These are phyloP conservation scores for Debaryomyces prosopidis DNA, from an alignment of 805 yeast genomes.

Conservation along the genomic window DNA sequence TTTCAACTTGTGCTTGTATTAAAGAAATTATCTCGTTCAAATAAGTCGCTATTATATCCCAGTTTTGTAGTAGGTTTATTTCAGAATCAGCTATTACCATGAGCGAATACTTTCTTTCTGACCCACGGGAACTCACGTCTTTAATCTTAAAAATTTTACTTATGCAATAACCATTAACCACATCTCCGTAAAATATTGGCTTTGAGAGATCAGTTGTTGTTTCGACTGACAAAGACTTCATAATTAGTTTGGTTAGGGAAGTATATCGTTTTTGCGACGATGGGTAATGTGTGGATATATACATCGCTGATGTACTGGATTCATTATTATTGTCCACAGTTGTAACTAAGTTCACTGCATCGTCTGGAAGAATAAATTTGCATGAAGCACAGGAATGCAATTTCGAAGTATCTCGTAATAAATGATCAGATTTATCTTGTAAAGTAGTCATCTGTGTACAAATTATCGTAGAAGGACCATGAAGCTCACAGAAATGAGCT, in stretches of 20 bases:
- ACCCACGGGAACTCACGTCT: slow-evolving; percentile 71
- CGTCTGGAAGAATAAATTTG: slow-evolving; percentile 50
- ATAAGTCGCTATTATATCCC: slow-evolving; percentile 50
- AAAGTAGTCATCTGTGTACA: slow-evolving; percentile 52
- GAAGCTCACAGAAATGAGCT: slow-evolving; percentile 78
- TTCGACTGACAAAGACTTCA: slow-evolving; percentile 68
- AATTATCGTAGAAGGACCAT: slow-evolving; percentile 68
- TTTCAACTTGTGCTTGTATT: slow-evolving; percentile 27
- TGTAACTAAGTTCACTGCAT: slow-evolving; percentile 17
- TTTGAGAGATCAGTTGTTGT: slow-evolving; percentile 57
- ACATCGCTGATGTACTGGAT: slow-evolving; percentile 16
- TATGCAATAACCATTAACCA: slow-evolving; percentile 58
- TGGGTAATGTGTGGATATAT: slow-evolving; percentile 63
- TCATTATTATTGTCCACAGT: slow-evolving; percentile 5
- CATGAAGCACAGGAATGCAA: slow-evolving; percentile 62
- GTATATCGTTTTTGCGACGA: slow-evolving; percentile 47
- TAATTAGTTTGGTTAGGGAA: slow-evolving; percentile 56
- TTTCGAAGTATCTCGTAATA: slow-evolving; percentile 41
- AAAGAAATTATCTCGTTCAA: slow-evolving; percentile 25
- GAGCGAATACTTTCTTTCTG: slow-evolving; percentile 66
- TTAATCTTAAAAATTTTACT: slow-evolving; percentile 59
- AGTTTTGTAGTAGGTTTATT: slow-evolving; percentile 49
- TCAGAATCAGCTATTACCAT: slow-evolving; percentile 60
- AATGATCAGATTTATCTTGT: slow-evolving; percentile 19
- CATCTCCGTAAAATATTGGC: slow-evolving; percentile 67